Evolutionary conservation across 768 basidiomycete genomes (phyloP).

Genomic region (Leccinum disarticulatum): DNA sequence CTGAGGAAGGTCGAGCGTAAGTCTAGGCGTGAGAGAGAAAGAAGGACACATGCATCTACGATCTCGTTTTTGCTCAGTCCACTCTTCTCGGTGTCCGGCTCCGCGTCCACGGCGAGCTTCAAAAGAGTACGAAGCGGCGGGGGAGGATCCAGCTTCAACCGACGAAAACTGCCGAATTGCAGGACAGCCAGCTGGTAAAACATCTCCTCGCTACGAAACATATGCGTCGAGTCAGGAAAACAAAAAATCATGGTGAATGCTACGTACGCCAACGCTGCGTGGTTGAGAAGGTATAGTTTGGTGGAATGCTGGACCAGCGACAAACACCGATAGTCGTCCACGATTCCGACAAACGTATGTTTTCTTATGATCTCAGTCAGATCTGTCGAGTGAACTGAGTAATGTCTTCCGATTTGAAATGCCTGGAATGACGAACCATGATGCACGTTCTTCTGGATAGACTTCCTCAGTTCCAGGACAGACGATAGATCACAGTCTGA

Average conservation of each 20-base stretch:
- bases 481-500: constrained; percentile 79
- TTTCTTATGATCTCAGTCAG: constrained; percentile 81
- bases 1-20: constrained; percentile 36
- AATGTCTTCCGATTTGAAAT: neutral
- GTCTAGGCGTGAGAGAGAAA: neutral
- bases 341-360: constrained; percentile 91
- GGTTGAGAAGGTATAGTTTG: constrained; percentile 87
- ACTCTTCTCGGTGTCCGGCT: constrained; percentile 50
- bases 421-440: constrained; percentile 48
- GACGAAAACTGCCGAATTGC: constrained; percentile 83
- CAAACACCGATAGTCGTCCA: constrained; percentile 69
- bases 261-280: constrained; percentile 78
- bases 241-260: neutral
- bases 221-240: neutral
- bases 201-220: constrained; percentile 70
- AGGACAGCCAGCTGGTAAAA: constrained; percentile 92
- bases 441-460: constrained; percentile 61
- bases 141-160: constrained; percentile 79
- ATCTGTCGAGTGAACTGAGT: constrained; percentile 42
- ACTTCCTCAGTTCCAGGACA: constrained; percentile 61
- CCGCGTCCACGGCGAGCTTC: constrained; percentile 73
- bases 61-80: constrained; percentile 61
- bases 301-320: constrained; percentile 87
- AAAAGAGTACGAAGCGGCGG: constrained; percentile 71
- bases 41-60: constrained; percentile 55